Evolutionary conservation across 352 stramenopile genomes (phyloP).

Genomic region (Globisporangium alternatum): DNA sequence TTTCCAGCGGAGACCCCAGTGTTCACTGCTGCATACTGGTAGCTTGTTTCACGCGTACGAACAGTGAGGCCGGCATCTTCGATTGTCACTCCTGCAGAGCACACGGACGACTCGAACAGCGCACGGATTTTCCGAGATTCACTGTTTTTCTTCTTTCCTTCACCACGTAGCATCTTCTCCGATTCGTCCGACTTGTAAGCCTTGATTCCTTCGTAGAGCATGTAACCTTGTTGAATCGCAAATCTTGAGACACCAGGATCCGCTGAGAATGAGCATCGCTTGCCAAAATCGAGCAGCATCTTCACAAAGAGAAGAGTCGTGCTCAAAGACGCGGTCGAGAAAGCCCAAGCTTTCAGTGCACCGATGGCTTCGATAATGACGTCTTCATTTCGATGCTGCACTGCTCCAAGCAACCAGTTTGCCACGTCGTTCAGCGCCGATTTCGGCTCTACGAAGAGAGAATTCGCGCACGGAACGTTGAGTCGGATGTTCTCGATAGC

Average conservation of each 20-base stretch:
- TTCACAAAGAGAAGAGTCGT: constrained; percentile 69
- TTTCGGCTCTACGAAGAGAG: constrained; percentile 65
- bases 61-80: constrained; percentile 77
- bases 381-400: constrained; percentile 44
- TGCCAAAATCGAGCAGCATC: constrained; percentile 48
- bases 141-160: constrained; percentile 40
- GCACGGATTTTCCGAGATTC: constrained; percentile 70
- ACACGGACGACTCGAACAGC: constrained; percentile 77
- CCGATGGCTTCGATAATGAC: constrained; percentile 62
- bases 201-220: constrained; percentile 41
- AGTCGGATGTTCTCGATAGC: constrained; percentile 67
- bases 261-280: constrained; percentile 11
- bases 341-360: constrained; percentile 60
- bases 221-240: constrained; percentile 43
- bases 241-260: constrained; percentile 28
- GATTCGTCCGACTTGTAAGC: constrained; percentile 47
- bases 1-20: constrained; percentile 68
- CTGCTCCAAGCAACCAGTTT: constrained; percentile 54
- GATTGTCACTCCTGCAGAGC: constrained; percentile 71
- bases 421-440: constrained; percentile 54
- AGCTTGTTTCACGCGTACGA: constrained; percentile 82
- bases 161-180: constrained; percentile 27
- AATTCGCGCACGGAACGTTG: constrained; percentile 48
- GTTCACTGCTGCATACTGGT: constrained; percentile 86
- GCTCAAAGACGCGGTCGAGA: constrained; percentile 77